Evolutionary conservation across 2,329 filamentous ascomycete species (phyloP), one percentile per base, ranked within the genome.

Genomic region (Verticillium zaregamsianum): DNA sequence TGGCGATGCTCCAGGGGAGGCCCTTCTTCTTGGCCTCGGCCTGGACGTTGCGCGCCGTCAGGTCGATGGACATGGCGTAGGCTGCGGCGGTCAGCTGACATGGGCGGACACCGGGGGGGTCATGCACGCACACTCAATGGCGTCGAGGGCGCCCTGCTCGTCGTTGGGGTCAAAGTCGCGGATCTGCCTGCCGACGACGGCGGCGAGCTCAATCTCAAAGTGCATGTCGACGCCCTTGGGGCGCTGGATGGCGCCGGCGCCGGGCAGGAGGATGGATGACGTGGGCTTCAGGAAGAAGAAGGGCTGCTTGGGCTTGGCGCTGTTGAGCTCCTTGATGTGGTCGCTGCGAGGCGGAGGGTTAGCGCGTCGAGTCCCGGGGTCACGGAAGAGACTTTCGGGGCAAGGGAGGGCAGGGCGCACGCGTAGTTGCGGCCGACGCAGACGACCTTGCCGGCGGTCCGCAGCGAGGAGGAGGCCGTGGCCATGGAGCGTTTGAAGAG

Each of bases 251-350:
- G 93, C 89, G 1, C 93, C 93, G 61, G 87, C 85, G 32, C 86
- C 85, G 0, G 92, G 92, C 25, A 90, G 83, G 4, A 98, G 85
- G 68, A 99, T 91, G 3, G 93, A 91, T 49, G 90, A 92, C 0
- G 93, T 80, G 2, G 95, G 95, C 83, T 99, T 99, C 69, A 98
- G 86, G 84, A 99, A 99, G 88, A 97, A 99, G 80, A 99, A 98
- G 31, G 95, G 95, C 77, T 97, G 93, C 76, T 95, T 96, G 58
- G 95, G 95, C 67, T 88, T 87, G 64, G 84, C 82, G 77, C 90
- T 97, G 77, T 93, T 93, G 68, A 99, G 86, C 81, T 99, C 95
- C 66, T 90, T 86, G 73, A 98, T 90, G 79, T 99, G 95, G 76
- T 97, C 95, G 71, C 92, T 95, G 71, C 40, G 37, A 40, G 52